These are phyloP conservation scores for Poa annua DNA, from an alignment of 176 grass and related monocot species.

Conservation along the genomic window DNA sequence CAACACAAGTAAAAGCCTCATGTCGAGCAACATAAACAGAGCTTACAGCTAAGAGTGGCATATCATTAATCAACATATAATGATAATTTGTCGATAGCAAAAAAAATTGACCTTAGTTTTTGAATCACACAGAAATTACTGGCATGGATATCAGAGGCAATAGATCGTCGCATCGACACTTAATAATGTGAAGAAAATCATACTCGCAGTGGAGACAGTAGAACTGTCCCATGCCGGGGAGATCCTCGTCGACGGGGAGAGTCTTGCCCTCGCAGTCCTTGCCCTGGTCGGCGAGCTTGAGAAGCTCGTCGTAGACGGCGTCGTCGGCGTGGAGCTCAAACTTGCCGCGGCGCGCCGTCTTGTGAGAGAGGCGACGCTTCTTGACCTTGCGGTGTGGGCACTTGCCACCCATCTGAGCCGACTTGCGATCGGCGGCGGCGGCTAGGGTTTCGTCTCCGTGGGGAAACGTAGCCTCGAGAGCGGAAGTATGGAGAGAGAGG, in stretches of 20 bases:
- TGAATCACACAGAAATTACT: neutral
- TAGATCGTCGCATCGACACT: neutral
- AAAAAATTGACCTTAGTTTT: neutral
- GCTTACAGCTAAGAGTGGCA: neutral
- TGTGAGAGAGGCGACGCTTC: slow-evolving; percentile 85
- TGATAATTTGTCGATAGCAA: neutral
- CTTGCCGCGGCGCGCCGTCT: slow-evolving; percentile 79
- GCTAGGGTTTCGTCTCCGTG: slow-evolving; percentile 38
- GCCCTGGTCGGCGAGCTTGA: slow-evolving; percentile 72
- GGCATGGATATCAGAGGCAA: neutral
- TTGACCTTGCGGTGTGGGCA: slow-evolving; percentile 98
- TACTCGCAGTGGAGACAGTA: slow-evolving; percentile 99
- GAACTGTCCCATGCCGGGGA: slow-evolving; percentile 94
- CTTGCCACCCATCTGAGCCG: slow-evolving; percentile 85
- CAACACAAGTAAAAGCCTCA: neutral
- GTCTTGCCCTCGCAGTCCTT: slow-evolving; percentile 47
- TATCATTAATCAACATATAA: neutral
- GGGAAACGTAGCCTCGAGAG: neutral
- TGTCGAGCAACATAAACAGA: neutral
- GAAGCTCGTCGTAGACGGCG: slow-evolving; percentile 76
- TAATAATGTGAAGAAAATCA: neutral
- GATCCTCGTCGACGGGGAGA: slow-evolving; percentile 78
- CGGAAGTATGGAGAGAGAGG: slow-evolving; percentile 13
- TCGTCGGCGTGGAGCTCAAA: slow-evolving; percentile 92
- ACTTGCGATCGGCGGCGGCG: slow-evolving; percentile 8